These are phyloP conservation scores for Ustilago lituana DNA, from an alignment of 1,284 basidiomycete species.

Conservation along the genomic window DNA sequence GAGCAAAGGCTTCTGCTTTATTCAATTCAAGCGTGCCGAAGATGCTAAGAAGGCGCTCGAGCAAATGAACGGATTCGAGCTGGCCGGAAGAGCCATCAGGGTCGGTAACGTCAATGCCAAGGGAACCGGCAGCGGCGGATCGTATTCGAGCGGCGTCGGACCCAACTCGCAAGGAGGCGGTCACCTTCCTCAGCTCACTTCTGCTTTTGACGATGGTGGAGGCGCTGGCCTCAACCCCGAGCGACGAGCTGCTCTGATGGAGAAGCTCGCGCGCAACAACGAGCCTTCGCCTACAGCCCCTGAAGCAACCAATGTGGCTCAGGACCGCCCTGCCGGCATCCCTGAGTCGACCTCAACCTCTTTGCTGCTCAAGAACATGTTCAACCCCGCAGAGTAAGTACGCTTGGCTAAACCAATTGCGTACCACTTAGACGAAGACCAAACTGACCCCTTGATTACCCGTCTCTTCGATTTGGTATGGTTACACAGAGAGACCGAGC, in stretches of 20 bases:
- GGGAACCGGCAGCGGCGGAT: slow-evolving; percentile 29
- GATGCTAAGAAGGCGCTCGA: slow-evolving; percentile 95
- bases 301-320: slow-evolving; percentile 7
- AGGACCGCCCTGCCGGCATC: slow-evolving; percentile 73
- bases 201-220: slow-evolving; percentile 62
- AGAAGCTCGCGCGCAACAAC: slow-evolving; percentile 62
- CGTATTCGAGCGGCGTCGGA: slow-evolving; percentile 9
- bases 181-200: slow-evolving; percentile 47
- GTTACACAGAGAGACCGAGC: slow-evolving; percentile 79
- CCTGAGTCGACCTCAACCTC: slow-evolving; percentile 43
- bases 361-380: slow-evolving; percentile 88
- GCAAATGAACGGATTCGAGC: slow-evolving; percentile 97
- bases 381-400: slow-evolving; percentile 82
- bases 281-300: slow-evolving; percentile 18
- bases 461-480: neutral
- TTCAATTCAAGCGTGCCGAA: slow-evolving; percentile 87
- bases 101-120: slow-evolving; percentile 61
- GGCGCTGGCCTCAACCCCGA: slow-evolving; percentile 60
- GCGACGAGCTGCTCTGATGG: slow-evolving; percentile 62
- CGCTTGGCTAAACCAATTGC: neutral
- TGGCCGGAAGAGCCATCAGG: slow-evolving; percentile 82
- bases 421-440: neutral
- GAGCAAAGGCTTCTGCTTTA: slow-evolving; percentile 97
- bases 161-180: slow-evolving; percentile 28
- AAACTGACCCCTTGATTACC: neutral